Evolutionary conservation across 352 stramenopile species (phyloP).

Genomic region (Pythium scleroteichum): DNA sequence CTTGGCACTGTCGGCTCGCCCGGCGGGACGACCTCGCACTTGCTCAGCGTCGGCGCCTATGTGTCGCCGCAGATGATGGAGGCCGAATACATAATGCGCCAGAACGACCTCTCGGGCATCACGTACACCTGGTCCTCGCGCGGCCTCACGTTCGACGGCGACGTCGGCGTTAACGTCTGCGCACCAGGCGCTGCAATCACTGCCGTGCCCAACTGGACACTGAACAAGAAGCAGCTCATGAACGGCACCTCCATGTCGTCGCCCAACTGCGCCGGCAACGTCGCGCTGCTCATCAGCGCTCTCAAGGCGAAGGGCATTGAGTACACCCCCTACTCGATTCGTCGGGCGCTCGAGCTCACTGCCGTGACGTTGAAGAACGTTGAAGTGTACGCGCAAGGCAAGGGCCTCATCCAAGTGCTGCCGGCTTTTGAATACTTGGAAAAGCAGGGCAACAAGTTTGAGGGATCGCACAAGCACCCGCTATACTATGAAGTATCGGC

Average conservation of each 20-base stretch:
- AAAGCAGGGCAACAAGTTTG: constrained; percentile 50
- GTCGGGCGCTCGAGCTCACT: constrained; percentile 87
- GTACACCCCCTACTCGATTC: constrained; percentile 89
- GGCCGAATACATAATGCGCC: constrained; percentile 88
- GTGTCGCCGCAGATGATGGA: constrained; percentile 95
- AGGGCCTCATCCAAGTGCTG: constrained; percentile 80
- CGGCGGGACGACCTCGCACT: constrained; percentile 83
- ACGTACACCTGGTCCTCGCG: constrained; percentile 93
- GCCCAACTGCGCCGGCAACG: constrained; percentile 93
- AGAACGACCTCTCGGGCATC: constrained; percentile 59
- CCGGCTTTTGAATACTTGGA: constrained; percentile 73
- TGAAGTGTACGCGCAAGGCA: constrained; percentile 75
- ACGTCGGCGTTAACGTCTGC: constrained; percentile 90
- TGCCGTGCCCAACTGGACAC: constrained; percentile 93
- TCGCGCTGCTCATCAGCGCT: constrained; percentile 92
- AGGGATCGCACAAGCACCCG: constrained; percentile 63
- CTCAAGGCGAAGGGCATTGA: constrained; percentile 79
- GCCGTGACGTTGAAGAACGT: constrained; percentile 63
- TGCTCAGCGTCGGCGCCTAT: constrained; percentile 94
- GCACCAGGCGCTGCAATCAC: constrained; percentile 95
- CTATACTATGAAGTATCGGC: constrained; percentile 38
- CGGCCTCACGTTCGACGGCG: constrained; percentile 92
- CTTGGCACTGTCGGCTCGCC: constrained; percentile 93
- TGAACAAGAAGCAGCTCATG: constrained; percentile 96
- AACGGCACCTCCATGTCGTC: constrained; percentile 97